These are phyloP conservation scores for Suhomyces anneliseae DNA, from an alignment of 1,139 yeast genomes.

Conservation along the genomic window DNA sequence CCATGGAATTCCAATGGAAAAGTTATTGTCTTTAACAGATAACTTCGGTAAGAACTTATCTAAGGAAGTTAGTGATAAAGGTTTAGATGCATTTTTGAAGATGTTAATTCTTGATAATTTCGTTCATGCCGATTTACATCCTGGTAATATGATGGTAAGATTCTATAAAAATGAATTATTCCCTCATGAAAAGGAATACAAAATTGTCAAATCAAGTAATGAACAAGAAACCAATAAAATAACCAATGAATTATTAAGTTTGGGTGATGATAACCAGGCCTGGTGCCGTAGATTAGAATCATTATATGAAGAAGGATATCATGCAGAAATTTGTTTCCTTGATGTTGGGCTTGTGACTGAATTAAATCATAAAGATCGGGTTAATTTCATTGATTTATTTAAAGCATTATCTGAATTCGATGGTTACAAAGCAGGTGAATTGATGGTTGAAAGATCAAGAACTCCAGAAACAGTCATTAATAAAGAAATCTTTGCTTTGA, in stretches of 20 bases:
- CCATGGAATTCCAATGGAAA: slow-evolving; percentile 79
- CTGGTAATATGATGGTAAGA: slow-evolving; percentile 88
- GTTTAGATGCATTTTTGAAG: slow-evolving; percentile 85
- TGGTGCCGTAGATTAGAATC: slow-evolving; percentile 53
- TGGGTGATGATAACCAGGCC: slow-evolving; percentile 38
- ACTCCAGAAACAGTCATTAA: slow-evolving; percentile 92
- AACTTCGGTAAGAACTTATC: slow-evolving; percentile 57
- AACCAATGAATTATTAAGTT: slow-evolving; percentile 44
- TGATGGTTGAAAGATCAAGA: slow-evolving; percentile 91
- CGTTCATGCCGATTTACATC: slow-evolving; percentile 94
- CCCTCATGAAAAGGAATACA: slow-evolving; percentile 47
- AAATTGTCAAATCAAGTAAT: slow-evolving; percentile 46
- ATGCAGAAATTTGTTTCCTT: slow-evolving; percentile 85
- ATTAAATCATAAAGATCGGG: slow-evolving; percentile 70
- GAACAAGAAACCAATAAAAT: slow-evolving; percentile 50
- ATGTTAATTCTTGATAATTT: slow-evolving; percentile 93
- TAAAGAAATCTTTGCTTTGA: slow-evolving; percentile 79
- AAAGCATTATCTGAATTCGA: slow-evolving; percentile 88
- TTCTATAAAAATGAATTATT: slow-evolving; percentile 57
- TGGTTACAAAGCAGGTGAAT: slow-evolving; percentile 91
- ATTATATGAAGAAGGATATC: slow-evolving; percentile 62
- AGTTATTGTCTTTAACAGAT: slow-evolving; percentile 48
- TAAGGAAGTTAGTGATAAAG: slow-evolving; percentile 79
- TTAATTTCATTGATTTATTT: slow-evolving; percentile 85
- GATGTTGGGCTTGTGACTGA: slow-evolving; percentile 95